Evolutionary conservation across 2,329 filamentous ascomycete species (phyloP).

Genomic region (Trichoderma arundinaceum): DNA sequence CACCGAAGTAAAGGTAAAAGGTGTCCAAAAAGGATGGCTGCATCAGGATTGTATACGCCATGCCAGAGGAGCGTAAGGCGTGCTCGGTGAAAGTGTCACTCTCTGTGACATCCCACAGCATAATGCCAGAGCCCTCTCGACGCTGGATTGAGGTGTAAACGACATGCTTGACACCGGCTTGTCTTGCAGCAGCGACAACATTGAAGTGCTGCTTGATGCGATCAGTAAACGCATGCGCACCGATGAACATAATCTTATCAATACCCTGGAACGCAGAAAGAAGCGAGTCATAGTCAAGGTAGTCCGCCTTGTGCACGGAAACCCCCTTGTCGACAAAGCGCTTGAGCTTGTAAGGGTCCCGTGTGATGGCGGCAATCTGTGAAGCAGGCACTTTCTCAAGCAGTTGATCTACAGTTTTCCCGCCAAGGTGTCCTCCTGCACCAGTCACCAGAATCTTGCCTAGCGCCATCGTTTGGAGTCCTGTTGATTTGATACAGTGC

Average conservation of each 20-base stretch:
- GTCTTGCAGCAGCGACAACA: conserved; percentile 2
- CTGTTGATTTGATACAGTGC: no score
- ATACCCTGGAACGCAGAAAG: background rate
- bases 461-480: background rate
- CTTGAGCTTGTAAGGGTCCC: background rate
- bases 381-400: conserved; percentile 12
- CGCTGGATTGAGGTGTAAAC: conserved; percentile 9
- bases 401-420: background rate
- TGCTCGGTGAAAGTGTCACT: conserved; percentile 17
- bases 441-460: conserved; percentile 15
- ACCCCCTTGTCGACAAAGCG: conserved; percentile 11
- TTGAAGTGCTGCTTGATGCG: conserved; percentile 20
- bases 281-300: conserved; percentile 11
- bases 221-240: conserved; percentile 10
- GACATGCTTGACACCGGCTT: conserved; percentile 1
- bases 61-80: background rate
- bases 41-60: conserved; percentile 18
- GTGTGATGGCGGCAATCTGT: conserved; percentile 1
- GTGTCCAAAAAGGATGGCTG: conserved; percentile 14
- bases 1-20: background rate
- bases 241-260: conserved; percentile 10
- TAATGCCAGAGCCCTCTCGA: background rate
- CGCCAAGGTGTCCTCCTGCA: background rate
- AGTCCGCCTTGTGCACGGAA: background rate
- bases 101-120: conserved; percentile 5